Evolutionary conservation across 1,284 basidiomycete species (phyloP).

Genomic region (Irpex sp.): DNA sequence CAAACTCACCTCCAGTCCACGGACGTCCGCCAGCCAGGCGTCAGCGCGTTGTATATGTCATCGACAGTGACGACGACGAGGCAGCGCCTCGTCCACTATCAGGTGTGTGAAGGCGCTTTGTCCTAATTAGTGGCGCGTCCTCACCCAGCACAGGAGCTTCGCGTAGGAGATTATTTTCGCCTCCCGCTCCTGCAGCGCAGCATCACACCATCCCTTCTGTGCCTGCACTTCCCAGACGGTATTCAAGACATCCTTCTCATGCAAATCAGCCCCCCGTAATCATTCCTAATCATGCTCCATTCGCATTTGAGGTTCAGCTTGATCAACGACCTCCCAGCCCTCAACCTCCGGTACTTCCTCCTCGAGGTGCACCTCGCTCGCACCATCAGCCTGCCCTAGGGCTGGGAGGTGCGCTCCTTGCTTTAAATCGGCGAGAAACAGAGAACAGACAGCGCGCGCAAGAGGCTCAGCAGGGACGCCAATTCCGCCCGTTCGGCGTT

Average conservation of each 20-base stretch:
- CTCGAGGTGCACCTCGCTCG: conserved; percentile 40
- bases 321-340: conserved; percentile 20
- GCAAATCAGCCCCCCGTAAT: conserved; percentile 29
- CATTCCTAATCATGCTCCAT: conserved; percentile 37
- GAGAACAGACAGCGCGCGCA: conserved; percentile 18
- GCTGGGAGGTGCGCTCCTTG: conserved; percentile 65
- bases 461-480: conserved; percentile 16
- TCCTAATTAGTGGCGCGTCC: not conserved
- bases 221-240: conserved; percentile 39
- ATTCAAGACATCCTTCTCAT: conserved; percentile 18
- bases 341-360: conserved; percentile 17
- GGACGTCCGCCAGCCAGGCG: conserved; percentile 10
- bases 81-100: conserved; percentile 19
- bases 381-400: conserved; percentile 59
- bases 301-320: conserved; percentile 40
- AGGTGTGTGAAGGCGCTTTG: conserved; percentile 20
- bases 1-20: conserved; percentile 8
- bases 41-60: conserved; percentile 25
- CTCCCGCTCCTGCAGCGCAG: conserved; percentile 4
- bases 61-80: conserved; percentile 43
- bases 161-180: not conserved
- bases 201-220: conserved; percentile 23
- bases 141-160: conserved; percentile 9
- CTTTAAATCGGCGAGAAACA: conserved; percentile 27
- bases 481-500: not conserved